These are phyloP conservation scores for Saccharomyces hybrid DNA, from an alignment of 1,139 yeast species.

Conservation along the genomic window DNA sequence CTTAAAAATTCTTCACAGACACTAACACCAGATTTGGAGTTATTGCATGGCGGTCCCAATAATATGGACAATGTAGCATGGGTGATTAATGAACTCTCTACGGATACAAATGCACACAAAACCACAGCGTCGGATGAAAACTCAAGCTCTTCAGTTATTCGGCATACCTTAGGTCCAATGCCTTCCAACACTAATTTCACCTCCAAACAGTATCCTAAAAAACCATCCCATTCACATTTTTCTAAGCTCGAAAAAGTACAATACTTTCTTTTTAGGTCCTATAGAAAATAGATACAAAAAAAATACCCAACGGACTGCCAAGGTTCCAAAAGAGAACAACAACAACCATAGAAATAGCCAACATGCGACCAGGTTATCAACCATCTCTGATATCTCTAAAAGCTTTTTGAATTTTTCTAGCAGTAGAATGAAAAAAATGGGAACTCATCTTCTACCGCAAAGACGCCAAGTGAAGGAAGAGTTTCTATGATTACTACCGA, in stretches of 20 bases:
- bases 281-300: slow-evolving; percentile 5
- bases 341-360: slow-evolving; percentile 12
- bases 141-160: slow-evolving; percentile 8
- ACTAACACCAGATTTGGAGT: slow-evolving; percentile 28
- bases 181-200: background rate
- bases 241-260: background rate
- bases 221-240: background rate
- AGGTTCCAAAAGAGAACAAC: slow-evolving; percentile 1
- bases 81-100: background rate
- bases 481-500: background rate
- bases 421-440: background rate
- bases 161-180: background rate
- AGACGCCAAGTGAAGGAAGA: background rate
- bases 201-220: background rate
- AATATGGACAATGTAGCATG: background rate
- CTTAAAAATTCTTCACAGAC: slow-evolving; percentile 31
- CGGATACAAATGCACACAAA: background rate
- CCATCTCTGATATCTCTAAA: slow-evolving; percentile 24
- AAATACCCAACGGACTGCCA: background rate
- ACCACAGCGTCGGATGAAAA: slow-evolving; percentile 8
- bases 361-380: slow-evolving; percentile 26
- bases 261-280: background rate
- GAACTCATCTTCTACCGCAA: background rate
- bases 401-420: slow-evolving; percentile 17
- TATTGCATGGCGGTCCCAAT: background rate